Base-by-base conservation (phyloP, 2,329 filamentous ascomycete species). In the Lachnellula arida region DNA sequence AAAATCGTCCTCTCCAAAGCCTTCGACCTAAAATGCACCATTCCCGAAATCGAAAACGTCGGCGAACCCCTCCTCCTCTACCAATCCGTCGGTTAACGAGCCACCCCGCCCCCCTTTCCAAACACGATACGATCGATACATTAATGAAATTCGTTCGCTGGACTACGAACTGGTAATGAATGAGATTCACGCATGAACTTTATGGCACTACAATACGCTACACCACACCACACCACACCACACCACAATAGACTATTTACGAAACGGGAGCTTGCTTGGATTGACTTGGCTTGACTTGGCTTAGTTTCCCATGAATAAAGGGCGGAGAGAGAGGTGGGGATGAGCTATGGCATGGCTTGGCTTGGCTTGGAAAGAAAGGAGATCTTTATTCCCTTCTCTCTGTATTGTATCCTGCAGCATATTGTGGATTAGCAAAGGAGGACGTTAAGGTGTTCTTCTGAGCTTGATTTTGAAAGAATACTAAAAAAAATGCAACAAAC, bases 1-100 rank as follows among this genome's bases (percentile, higher is more conserved):
- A 99, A 99, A 75, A 99, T 99, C 67, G 94, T 99, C 56, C 82
- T 99, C 23, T 96, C 93, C 62, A 99, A 99, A 76, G 94, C 94
- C 2, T 99, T 99, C 71, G 94, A 99, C 72, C 82, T 99, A 56
- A 97, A 97, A 74, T 99, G 94, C 78, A 99, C 94, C 32, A 97
- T 99, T 70, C 94, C 94, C 48, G 94, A 99, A 75, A 97, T 99
- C 73, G 93, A 97, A 75, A 95, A 97, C 72, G 88, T 97, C 55
- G 94, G 94, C 74, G 94, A 99, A 75, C 94, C 94, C 22, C 80
- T 99, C 50, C 81, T 99, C 47, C 82, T 99, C 62, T 99, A 99
- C 71, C 89, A 92, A 73, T 85, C 83, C 47, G 68, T 70, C 51
- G 63, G 65, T 55, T 49, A 40, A 51, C 39, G 28, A 11, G 9